A percentile compares a stretch with the other conserved stretches of the same genome.
These are phyloP conservation scores for Dalechampia spathulata DNA, from an alignment of 441 rosid species.

Conservation along the genomic window DNA sequence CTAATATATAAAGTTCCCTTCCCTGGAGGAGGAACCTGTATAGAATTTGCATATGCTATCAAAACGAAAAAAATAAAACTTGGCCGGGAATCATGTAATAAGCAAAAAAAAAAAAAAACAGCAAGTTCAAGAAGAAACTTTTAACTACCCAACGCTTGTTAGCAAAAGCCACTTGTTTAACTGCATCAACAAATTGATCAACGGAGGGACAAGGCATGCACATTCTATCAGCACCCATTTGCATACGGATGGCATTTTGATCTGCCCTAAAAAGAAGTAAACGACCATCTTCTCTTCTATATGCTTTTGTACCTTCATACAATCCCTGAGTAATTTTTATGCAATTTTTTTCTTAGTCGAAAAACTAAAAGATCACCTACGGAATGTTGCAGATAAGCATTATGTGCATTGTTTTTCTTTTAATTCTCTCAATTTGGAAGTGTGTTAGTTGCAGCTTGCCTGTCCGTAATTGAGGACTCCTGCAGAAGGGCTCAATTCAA, in stretches of 20 bases:
- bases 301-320: constrained; percentile 73
- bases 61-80: too few relatives aligned
- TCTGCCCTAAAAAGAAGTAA: constrained; percentile 66
- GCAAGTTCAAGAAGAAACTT: too few relatives aligned
- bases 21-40: constrained; percentile 33
- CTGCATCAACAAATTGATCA: constrained; percentile 60
- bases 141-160: constrained; percentile 71
- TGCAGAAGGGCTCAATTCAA: constrained; percentile 74
- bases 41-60: neutral
- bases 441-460: constrained; percentile 23
- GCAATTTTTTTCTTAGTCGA: neutral
- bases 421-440: neutral
- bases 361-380: neutral
- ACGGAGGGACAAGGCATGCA: constrained; percentile 77
- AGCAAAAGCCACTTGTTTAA: constrained; percentile 49
- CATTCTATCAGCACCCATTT: constrained; percentile 66
- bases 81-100: too few relatives aligned
- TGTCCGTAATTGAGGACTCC: constrained; percentile 90
- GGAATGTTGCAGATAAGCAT: too few relatives aligned
- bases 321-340: constrained; percentile 35
- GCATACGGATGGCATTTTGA: constrained; percentile 63
- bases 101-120: too few relatives aligned
- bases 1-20: constrained; percentile 35
- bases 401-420: too few relatives aligned
- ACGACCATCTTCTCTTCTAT: constrained; percentile 55